Conservation (phyloP, 768 basidiomycete genomes). For the Lentinula guzmanii region DNA sequence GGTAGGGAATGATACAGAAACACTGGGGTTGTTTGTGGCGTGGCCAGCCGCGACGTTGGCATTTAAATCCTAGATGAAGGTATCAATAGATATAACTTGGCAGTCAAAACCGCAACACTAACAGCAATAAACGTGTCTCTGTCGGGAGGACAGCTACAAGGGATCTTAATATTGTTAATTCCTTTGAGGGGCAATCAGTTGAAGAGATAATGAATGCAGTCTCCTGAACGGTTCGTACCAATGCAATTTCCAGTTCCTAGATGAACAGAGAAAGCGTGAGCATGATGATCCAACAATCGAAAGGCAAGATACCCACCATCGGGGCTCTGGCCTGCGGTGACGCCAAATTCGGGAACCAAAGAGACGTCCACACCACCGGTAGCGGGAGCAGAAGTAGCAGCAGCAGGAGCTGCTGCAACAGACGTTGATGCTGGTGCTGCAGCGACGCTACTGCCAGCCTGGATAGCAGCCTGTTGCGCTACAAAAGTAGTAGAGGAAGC, state of each 20-base stretch:
- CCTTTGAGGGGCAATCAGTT: constrained; percentile 50
- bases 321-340: constrained; percentile 51
- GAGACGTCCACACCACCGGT: constrained; percentile 40
- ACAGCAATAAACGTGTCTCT: constrained; percentile 38
- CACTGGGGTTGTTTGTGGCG: constrained; percentile 59
- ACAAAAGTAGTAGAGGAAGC: constrained; percentile 52
- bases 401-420: constrained; percentile 18
- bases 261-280: not conserved
- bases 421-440: constrained; percentile 2
- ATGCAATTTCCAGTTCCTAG: constrained; percentile 63
- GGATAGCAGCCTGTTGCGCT: constrained; percentile 19
- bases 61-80: constrained; percentile 30
- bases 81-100: not conserved
- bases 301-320: constrained; percentile 22
- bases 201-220: constrained; percentile 33
- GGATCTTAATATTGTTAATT: constrained; percentile 51
- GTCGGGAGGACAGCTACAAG: constrained; percentile 63
- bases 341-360: constrained; percentile 56
- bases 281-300: not conserved
- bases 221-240: constrained; percentile 23
- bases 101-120: not conserved
- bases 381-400: constrained; percentile 19
- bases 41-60: constrained; percentile 56
- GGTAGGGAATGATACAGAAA: constrained; percentile 57
- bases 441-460: constrained; percentile 6